Conservation (phyloP, 2,329 filamentous ascomycete genomes). For the Epichloe hybrida region DNA sequence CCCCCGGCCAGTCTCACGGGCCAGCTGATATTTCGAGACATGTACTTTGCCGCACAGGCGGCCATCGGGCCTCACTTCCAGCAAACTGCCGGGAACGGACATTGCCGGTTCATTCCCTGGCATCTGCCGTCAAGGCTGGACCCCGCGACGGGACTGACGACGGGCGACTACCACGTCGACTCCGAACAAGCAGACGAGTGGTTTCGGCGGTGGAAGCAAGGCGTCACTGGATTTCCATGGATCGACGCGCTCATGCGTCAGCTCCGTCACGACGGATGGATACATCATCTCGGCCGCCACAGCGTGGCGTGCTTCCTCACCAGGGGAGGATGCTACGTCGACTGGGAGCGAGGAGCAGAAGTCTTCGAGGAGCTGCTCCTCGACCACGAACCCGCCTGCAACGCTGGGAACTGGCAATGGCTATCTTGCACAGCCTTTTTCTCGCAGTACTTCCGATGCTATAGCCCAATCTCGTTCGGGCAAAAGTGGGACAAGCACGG, state of each 20-base stretch:
- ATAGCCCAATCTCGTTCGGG: slow-evolving; percentile 57
- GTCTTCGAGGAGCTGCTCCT: slow-evolving; percentile 67
- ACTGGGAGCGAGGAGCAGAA: slow-evolving; percentile 66
- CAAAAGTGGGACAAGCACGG: slow-evolving; percentile 66
- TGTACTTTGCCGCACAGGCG: slow-evolving; percentile 72
- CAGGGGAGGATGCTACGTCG: slow-evolving; percentile 62
- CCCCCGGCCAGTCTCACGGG: slow-evolving; percentile 62
- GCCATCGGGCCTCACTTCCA: slow-evolving; percentile 49
- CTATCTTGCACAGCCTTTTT: slow-evolving; percentile 64
- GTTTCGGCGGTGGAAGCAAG: slow-evolving; percentile 56
- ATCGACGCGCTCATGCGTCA: slow-evolving; percentile 73
- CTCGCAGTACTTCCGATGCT: slow-evolving; percentile 56
- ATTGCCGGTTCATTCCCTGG: slow-evolving; percentile 68
- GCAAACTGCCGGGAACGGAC: slow-evolving; percentile 50
- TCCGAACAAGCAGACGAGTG: slow-evolving; percentile 46
- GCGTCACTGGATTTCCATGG: slow-evolving; percentile 64
- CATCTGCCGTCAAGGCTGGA: slow-evolving; percentile 52
- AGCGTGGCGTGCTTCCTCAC: slow-evolving; percentile 74
- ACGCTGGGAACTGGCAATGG: slow-evolving; percentile 70
- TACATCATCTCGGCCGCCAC: slow-evolving; percentile 66
- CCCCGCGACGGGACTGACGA: slow-evolving; percentile 30
- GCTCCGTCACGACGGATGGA: slow-evolving; percentile 59
- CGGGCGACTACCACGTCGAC: slow-evolving; percentile 51
- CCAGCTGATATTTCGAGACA: slow-evolving; percentile 65
- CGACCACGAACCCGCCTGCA: slow-evolving; percentile 63